Percentiles rank a stretch among this genome's conserved stretches.
phyloP scores from a whole-genome alignment of 306 rosid species.

The Cucurbita argyrosperma region DNA sequence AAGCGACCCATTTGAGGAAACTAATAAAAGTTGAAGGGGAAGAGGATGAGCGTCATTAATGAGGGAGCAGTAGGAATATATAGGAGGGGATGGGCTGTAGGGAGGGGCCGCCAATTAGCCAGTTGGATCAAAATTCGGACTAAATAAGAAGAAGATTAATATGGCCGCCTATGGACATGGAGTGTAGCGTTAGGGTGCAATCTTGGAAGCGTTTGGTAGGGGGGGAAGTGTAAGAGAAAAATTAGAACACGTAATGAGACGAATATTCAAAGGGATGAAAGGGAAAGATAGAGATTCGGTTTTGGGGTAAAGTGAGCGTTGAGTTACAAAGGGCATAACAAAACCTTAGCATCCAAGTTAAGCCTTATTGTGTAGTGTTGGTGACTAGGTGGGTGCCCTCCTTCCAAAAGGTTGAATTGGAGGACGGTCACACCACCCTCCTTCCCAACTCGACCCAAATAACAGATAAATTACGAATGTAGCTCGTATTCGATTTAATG shows the following conservation, averaged over 20 bases:
- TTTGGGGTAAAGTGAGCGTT: background rate
- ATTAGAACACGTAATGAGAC: background rate
- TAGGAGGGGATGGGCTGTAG: background rate
- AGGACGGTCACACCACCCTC: background rate
- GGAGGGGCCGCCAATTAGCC: background rate
- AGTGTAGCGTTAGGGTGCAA: background rate
- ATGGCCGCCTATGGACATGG: conserved; percentile 2
- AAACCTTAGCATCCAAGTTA: conserved; percentile 4
- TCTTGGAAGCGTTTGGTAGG: background rate
- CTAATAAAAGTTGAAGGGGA: background rate
- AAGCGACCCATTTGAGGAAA: conserved; percentile 28
- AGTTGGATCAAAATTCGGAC: background rate
- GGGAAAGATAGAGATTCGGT: background rate
- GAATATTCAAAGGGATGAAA: background rate
- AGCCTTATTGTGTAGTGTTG: background rate
- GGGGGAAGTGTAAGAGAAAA: background rate
- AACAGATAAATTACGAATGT: no score
- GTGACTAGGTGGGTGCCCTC: background rate
- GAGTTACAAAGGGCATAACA: background rate
- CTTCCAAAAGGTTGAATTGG: background rate
- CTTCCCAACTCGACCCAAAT: no score
- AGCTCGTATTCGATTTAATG: no score
- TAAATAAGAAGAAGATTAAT: background rate
- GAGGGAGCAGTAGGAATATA: background rate
- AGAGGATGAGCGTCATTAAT: background rate